Percentiles rank a stretch among this genome's conserved stretches.
phyloP scores from a whole-genome alignment of 345 rosid species.

The Eucalyptus pauciflora region DNA sequence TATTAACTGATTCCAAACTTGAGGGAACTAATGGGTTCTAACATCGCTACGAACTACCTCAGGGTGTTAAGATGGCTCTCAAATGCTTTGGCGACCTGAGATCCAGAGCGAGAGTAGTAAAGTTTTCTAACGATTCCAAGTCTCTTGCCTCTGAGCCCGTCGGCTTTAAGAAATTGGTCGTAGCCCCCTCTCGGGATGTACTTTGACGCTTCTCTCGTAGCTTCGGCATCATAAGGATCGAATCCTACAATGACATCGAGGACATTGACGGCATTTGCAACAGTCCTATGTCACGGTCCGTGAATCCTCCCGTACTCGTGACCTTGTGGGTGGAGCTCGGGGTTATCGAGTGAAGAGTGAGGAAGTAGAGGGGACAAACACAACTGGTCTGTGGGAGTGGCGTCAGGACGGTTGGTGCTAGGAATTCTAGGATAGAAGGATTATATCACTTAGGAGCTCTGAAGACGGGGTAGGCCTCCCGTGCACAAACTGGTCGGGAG shows the following conservation, averaged over 20 bases:
- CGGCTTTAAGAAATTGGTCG: slow-evolving; percentile 25
- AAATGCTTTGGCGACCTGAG: slow-evolving; percentile 1
- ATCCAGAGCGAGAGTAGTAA: too few species aligned
- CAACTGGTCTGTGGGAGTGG: too few species aligned
- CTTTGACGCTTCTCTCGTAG: slow-evolving; percentile 24
- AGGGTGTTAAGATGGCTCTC: slow-evolving; percentile 26
- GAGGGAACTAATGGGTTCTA: neutral
- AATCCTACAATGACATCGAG: slow-evolving; percentile 33
- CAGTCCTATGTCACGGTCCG: neutral
- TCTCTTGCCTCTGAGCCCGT: slow-evolving; percentile 10
- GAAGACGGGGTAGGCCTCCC: too few species aligned
- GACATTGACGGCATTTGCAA: slow-evolving; percentile 27
- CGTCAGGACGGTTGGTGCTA: too few species aligned
- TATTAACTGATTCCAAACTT: neutral
- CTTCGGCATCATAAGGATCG: slow-evolving; percentile 19
- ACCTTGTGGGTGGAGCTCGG: too few species aligned
- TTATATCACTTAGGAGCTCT: too few species aligned
- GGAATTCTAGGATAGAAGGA: too few species aligned
- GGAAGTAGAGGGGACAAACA: too few species aligned
- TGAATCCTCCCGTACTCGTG: too few species aligned
- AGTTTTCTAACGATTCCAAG: too few species aligned
- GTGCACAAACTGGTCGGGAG: too few species aligned
- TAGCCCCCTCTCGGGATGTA: slow-evolving; percentile 42
- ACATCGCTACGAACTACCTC: slow-evolving; percentile 8
- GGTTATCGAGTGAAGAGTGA: too few species aligned